Base-by-base conservation (phyloP, 208 protist genomes). In the Leishmania lainsoni region DNA sequence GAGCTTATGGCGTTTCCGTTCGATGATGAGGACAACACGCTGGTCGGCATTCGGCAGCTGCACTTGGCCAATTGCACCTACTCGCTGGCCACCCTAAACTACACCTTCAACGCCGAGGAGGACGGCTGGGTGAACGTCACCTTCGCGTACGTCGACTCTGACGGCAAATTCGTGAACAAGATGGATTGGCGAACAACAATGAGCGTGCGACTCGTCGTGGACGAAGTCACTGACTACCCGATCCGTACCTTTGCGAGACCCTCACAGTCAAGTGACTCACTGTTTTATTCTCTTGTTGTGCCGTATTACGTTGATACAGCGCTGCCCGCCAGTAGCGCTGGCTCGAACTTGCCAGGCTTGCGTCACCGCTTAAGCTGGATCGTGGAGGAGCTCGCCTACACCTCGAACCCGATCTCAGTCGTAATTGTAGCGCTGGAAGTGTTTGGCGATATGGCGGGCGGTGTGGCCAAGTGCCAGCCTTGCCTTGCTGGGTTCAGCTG, bases 401-500 rank as follows among this genome's bases (percentile, higher is more conserved):
- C 16, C 16, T 52, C 51, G 2, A 45, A 39, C 17, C 14, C 80
- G 9, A 42, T 45, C 20, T 51, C 51, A 0, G 35, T 80, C 14
- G 63, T 81, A 0, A 35, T 81, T 10, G 72, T 69, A 32, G 52
- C 51, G 45, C 52, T 85, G 22, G 68, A 69, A n/a, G 76, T 85
- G 66, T 68, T 29, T 39, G 82, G 82, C 45, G 82, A 85, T 59
- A 1, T 66, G 1, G 26, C 39, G 0, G 82, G 82, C 35, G 82
- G 75, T 3, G 77, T 59, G 5, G 20, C 35, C 20, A 22, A 0
- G 29, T 85, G 82, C 35, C 52, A 75, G 26, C 52, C 58, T 17
- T 85, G 82, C 77, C 82, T 56, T 8, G 29, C 72, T 32, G 82
- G 77, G 6, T 73, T 54, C 29, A 54, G 56, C 14, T 85, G 82